phyloP scores from a whole-genome alignment of 2,329 filamentous ascomycete species.

The Chaetothyriales sp. region DNA sequence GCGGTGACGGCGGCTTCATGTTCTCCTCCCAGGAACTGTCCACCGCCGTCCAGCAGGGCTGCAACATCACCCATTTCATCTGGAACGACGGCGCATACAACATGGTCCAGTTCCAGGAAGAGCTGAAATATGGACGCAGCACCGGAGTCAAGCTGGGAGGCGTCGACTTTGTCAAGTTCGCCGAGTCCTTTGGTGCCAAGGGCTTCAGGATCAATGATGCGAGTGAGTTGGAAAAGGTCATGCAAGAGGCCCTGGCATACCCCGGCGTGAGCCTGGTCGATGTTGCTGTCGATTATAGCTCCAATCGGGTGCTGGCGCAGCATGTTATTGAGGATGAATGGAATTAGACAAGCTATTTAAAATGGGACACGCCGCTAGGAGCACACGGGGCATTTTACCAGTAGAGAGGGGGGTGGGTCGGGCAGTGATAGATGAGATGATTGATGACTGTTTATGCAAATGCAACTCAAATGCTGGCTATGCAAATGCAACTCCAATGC shows the following conservation, averaged over 20 bases:
- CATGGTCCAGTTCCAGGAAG: constrained; percentile 39
- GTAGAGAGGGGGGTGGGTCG: too few species aligned
- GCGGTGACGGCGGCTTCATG: constrained; percentile 37
- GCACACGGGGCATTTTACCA: too few species aligned
- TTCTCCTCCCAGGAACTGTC: constrained; percentile 33
- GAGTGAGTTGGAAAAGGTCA: constrained; percentile 28
- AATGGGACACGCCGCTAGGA: background rate
- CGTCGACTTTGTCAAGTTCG: constrained; percentile 34
- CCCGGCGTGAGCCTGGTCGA: constrained; percentile 33
- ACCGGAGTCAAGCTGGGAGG: constrained; percentile 32
- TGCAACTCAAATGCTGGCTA: background rate
- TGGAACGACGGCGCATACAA: constrained; percentile 38
- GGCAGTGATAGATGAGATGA: background rate
- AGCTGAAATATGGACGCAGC: constrained; percentile 34
- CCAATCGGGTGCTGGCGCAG: constrained; percentile 27
- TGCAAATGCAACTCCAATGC: too few species aligned
- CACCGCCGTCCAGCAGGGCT: constrained; percentile 33
- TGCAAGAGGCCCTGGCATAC: constrained; percentile 29
- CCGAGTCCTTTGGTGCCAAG: constrained; percentile 33
- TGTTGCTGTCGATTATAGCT: constrained; percentile 32
- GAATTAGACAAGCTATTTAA: constrained; percentile 3
- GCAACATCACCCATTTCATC: constrained; percentile 37
- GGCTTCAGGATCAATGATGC: constrained; percentile 29
- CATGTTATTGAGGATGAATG: constrained; percentile 22
- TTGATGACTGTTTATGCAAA: background rate